Percentiles rank a stretch among this genome's conserved stretches.
Evolutionary conservation across 306 rosid genomes (phyloP).

Genomic region (Cicer judaicum): DNA sequence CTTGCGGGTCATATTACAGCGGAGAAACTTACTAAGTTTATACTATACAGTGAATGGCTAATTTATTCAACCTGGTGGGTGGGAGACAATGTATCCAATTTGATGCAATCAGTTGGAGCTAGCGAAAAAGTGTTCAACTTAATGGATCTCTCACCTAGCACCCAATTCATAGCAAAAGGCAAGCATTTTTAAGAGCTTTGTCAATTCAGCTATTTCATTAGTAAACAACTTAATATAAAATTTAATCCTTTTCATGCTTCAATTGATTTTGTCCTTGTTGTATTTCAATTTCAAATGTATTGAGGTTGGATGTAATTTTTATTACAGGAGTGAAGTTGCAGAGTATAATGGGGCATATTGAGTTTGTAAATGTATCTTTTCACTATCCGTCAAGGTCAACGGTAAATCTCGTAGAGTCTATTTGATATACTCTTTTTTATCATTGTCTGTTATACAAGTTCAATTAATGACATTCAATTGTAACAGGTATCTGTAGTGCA

Average conservation of each 20-base stretch:
- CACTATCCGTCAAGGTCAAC: conserved; percentile 81
- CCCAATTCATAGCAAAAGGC: conserved; percentile 77
- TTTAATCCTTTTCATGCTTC: conserved; percentile 29
- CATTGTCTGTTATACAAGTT: conserved; percentile 41
- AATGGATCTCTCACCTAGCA: conserved; percentile 90
- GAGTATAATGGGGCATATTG: conserved; percentile 66
- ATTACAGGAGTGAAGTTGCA: conserved; percentile 72
- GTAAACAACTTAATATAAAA: conserved; percentile 33
- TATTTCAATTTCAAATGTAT: conserved; percentile 30
- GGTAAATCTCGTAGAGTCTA: conserved; percentile 54
- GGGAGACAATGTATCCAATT: conserved; percentile 86
- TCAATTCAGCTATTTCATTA: conserved; percentile 37
- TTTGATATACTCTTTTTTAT: conserved; percentile 14
- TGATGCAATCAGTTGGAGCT: conserved; percentile 99
- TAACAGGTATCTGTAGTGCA: conserved; percentile 81
- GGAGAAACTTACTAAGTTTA: conserved; percentile 91
- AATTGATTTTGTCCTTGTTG: conserved; percentile 19
- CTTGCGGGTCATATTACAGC: conserved; percentile 87
- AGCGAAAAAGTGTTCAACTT: conserved; percentile 94
- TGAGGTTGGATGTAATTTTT: conserved; percentile 42
- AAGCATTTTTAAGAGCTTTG: conserved; percentile 48
- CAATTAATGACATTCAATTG: conserved; percentile 41
- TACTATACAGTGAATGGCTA: conserved; percentile 92
- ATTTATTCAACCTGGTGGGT: conserved; percentile 99
- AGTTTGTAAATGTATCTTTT: conserved; percentile 78